phyloP scores from a whole-genome alignment of 164 flowering plant genomes.

The Amborella trichopoda region DNA sequence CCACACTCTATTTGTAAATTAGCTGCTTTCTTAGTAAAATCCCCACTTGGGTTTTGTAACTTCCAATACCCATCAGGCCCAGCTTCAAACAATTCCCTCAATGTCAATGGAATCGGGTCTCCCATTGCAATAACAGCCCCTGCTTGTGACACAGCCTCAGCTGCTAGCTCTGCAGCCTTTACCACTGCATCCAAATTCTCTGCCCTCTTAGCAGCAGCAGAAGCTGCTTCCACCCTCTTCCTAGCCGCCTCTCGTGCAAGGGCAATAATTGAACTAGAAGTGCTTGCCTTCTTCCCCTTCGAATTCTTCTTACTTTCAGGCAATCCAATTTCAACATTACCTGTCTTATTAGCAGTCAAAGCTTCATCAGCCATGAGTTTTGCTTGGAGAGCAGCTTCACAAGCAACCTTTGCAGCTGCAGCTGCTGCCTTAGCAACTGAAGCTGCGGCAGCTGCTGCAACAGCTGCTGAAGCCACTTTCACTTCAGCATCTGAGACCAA shows the following conservation, averaged over 20 bases:
- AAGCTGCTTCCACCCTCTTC: constrained; percentile 78
- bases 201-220: constrained; percentile 78
- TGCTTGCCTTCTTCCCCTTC: constrained; percentile 26
- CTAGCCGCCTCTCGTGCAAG: constrained; percentile 79
- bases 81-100: constrained; percentile 40
- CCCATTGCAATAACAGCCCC: constrained; percentile 81
- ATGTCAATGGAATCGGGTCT: constrained; percentile 51
- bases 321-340: constrained; percentile 10
- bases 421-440: constrained; percentile 98
- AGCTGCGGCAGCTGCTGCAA: constrained; percentile 80
- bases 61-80: constrained; percentile 71
- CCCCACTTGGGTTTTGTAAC: constrained; percentile 8
- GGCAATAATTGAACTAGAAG: constrained; percentile 41
- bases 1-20: no score
- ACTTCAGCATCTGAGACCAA: constrained; percentile 44
- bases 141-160: constrained; percentile 92
- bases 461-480: constrained; percentile 69
- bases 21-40: background rate
- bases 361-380: constrained; percentile 81
- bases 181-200: constrained; percentile 88
- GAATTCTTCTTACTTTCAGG: constrained; percentile 19
- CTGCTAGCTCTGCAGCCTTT: constrained; percentile 89
- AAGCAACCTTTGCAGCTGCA: constrained; percentile 92
- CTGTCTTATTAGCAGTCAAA: constrained; percentile 16
- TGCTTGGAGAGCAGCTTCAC: constrained; percentile 87